phyloP scores from a whole-genome alignment of 2,329 filamentous ascomycete genomes.

The Alternaria arborescens region DNA sequence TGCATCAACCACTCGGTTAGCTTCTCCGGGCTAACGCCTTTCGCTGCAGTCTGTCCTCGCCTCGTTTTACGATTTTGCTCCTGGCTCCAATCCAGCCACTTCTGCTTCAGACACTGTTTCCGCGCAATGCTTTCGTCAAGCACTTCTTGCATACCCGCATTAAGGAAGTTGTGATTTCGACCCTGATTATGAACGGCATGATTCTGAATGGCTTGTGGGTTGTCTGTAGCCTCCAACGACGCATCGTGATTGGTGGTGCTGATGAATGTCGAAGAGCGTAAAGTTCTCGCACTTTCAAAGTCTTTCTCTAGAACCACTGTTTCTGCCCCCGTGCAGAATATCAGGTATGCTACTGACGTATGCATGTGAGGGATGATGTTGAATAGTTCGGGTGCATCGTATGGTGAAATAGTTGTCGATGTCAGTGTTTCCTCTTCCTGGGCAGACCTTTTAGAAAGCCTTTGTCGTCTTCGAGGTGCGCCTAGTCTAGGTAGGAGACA shows the following conservation, averaged over 20 bases:
- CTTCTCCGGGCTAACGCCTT: conserved; percentile 44
- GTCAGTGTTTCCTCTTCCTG: not conserved
- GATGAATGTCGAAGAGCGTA: conserved; percentile 61
- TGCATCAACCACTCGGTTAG: conserved; percentile 60
- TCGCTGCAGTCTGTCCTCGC: not conserved
- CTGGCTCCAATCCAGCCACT: conserved; percentile 31
- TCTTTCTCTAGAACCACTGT: conserved; percentile 67
- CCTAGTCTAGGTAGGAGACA: conserved; percentile 48
- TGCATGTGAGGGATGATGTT: conserved; percentile 48
- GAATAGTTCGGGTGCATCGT: conserved; percentile 38
- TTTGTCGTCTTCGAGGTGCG: not conserved
- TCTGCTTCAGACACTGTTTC: conserved; percentile 39
- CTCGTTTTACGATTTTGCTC: conserved; percentile 20
- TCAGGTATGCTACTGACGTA: conserved; percentile 66
- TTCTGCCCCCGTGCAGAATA: conserved; percentile 60
- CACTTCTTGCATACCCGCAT: conserved; percentile 35
- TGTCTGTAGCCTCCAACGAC: conserved; percentile 18
- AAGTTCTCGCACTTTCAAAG: conserved; percentile 55
- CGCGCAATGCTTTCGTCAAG: conserved; percentile 48
- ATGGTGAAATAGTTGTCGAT: not conserved
- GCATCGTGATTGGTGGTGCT: conserved; percentile 66
- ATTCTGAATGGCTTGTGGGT: conserved; percentile 2
- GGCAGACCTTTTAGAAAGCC: not conserved
- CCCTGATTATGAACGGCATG: conserved; percentile 18
- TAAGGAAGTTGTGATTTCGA: conserved; percentile 16